These are phyloP conservation scores for Penicillium sp. DNA, from an alignment of 2,329 filamentous ascomycete species.

Conservation along the genomic window DNA sequence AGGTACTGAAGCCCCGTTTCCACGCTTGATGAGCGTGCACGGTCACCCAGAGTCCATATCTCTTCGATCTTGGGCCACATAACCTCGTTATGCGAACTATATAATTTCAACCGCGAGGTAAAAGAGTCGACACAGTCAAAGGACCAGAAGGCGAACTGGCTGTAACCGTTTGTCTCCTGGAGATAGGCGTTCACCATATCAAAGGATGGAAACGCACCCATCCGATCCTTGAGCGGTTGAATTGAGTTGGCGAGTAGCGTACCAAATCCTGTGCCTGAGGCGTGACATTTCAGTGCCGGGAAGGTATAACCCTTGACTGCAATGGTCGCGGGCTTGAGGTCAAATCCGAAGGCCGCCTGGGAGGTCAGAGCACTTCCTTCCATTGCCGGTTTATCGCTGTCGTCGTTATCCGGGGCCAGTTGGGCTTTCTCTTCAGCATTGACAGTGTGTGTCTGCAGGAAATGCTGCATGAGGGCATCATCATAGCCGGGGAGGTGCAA, in stretches of 20 bases:
- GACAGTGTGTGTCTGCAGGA: background rate
- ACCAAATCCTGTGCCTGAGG: background rate
- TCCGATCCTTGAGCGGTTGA: background rate
- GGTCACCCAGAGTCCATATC: background rate
- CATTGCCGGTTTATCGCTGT: background rate
- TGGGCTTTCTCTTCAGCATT: background rate
- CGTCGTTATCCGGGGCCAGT: too few species aligned
- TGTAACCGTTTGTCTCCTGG: constrained; percentile 11
- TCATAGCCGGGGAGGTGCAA: background rate
- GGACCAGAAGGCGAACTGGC: constrained; percentile 18
- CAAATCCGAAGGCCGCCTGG: constrained; percentile 26
- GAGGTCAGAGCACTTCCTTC: constrained; percentile 7
- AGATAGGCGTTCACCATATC: constrained; percentile 15
- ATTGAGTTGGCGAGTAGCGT: background rate
- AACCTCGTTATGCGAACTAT: background rate
- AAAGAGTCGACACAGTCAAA: constrained; percentile 17
- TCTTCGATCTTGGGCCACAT: background rate
- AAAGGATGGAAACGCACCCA: constrained; percentile 1
- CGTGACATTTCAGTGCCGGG: constrained; percentile 17
- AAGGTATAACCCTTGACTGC: constrained; percentile 28
- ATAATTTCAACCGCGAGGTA: constrained; percentile 3
- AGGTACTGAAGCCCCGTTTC: background rate
- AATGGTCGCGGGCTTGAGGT: constrained; percentile 14
- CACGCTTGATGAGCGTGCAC: background rate
- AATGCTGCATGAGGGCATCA: background rate